Base-by-base conservation (phyloP, 116 monocot genomes). In the Phalaenopsis hybrid region DNA sequence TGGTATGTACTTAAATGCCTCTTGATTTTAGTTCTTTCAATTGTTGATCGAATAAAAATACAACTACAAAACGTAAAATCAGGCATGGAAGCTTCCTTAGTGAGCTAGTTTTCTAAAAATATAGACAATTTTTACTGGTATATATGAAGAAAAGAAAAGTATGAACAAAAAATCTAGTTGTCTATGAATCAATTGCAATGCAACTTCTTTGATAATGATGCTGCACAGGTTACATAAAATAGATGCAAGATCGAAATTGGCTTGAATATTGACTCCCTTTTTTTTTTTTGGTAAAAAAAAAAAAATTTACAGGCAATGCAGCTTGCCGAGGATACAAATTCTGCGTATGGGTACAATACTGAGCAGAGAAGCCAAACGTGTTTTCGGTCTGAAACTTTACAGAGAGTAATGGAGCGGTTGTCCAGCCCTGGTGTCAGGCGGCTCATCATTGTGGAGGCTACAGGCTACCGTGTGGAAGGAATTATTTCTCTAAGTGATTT, bases 321-420 rank as follows among this genome's bases (percentile, higher is more conserved):
- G 74, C 61, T 84, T 28, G 48, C 80, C 31, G 80, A 84, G 33
- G 84, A 80, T 34, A 37, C 75, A 80, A 76, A 20, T 76, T 48
- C 75, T 79, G 80, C 81, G 20, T 49, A 80, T 67, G 84, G 76
- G 16, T 76, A 45, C 48, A 75, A 58, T 63, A 8, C 6, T 13
- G 81, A 61, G 76, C 80, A 85, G 52, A 76, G 76, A 81, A 81
- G 85, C 49, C 85, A 85, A 45, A 85, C 81, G 85, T 85, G 85
- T 52, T 76, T 80, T 44, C 37, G 80, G 17, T 61, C 80, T 41
- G 80, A 84, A 76, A 6, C 76, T 11, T 67, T 84, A 81, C 81
- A 52, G 76, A 76, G 59, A 77, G 80, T 80, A 31, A 80, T 84
- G 48, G 80, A 84, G 41, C 73, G 79, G 74, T 11, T 84, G 79